These are phyloP conservation scores for Metschnikowia vanudenii DNA, from an alignment of 805 yeast species.

Conservation along the genomic window DNA sequence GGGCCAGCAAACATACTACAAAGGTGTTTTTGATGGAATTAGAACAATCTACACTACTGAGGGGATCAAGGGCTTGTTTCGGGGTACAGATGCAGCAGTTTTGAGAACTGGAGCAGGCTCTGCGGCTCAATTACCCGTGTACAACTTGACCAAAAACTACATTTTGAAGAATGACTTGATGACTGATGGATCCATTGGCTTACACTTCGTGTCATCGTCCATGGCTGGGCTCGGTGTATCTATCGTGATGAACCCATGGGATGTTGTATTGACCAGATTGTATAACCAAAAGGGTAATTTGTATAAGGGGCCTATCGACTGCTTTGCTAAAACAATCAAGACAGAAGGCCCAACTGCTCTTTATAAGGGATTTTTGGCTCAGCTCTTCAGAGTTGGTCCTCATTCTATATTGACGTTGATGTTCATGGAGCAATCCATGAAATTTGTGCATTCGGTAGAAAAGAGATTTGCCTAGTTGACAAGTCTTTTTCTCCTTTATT, in stretches of 20 bases:
- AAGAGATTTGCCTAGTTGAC: conserved; percentile 2
- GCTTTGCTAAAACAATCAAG: conserved; percentile 76
- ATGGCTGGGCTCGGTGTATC: conserved; percentile 90
- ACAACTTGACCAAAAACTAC: conserved; percentile 69
- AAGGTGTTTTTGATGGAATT: conserved; percentile 66
- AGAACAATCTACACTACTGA: conserved; percentile 58
- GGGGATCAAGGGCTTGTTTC: conserved; percentile 75
- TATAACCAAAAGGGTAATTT: conserved; percentile 90
- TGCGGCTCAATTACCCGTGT: conserved; percentile 89
- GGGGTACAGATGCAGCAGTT: conserved; percentile 94
- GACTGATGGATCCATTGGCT: conserved; percentile 56
- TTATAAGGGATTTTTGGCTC: conserved; percentile 95
- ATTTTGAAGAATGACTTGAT: conserved; percentile 53
- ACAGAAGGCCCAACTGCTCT: conserved; percentile 85
- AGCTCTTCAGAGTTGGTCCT: conserved; percentile 87
- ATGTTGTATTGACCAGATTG: conserved; percentile 89
- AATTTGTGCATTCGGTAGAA: conserved; percentile 41
- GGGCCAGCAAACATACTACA: conserved; percentile 92
- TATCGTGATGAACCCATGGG: conserved; percentile 96
- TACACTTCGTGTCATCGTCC: conserved; percentile 73
- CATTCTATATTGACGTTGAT: conserved; percentile 88
- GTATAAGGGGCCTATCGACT: conserved; percentile 85
- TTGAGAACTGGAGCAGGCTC: conserved; percentile 96
- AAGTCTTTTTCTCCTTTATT: not conserved
- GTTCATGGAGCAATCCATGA: conserved; percentile 95